Base-by-base conservation (phyloP, 306 rosid genomes). In the Adenanthera pavonina region DNA sequence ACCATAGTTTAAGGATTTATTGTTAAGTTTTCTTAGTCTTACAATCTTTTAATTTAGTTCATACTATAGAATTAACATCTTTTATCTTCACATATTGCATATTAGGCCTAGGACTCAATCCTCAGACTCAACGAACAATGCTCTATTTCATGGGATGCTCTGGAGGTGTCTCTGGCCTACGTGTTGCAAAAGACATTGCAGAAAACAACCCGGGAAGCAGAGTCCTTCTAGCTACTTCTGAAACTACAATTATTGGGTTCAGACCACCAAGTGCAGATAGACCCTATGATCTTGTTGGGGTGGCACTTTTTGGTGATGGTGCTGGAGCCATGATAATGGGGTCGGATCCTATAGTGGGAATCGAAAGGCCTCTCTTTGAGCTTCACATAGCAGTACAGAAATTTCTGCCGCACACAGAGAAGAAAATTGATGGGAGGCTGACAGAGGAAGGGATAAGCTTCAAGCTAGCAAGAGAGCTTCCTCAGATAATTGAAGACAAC, bases 221-320 rank as follows among this genome's bases (percentile, higher is more conserved):
- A 19, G 93, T 93, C 30, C 73, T 93, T 13, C 93, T 95, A 51
- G 88, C 94, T 20, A 92, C 99, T 69, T 88, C 99, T 14, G 97
- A 95, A 82, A 93, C 98, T 35, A 95, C 98, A 36, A 89, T 93
- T 14, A 95, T 95, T 60, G 97, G 98, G 59, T 95, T 85, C 87
- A 95, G 93, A 76, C 99, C 99, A 65, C 96, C 98, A 2, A 93
- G 94, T 82, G 87, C 85, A 7, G 81, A 85, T 40, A 86, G 98
- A 72, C 97, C 97, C 20, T 95, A 93, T 78, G 98, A 95, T 86
- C 91, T 95, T 69, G 99, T 93, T 40, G 97, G 99, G 53, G 98
- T 95, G 61, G 90, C 99, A 1, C 90, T 95, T 6, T 92, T 93
- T 70, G 99, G 99, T 10, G 98, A 92, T 81, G 96, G 98, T 60